phyloP scores from a whole-genome alignment of 176 grass and related monocot species.

The Aegilops speltoides region DNA sequence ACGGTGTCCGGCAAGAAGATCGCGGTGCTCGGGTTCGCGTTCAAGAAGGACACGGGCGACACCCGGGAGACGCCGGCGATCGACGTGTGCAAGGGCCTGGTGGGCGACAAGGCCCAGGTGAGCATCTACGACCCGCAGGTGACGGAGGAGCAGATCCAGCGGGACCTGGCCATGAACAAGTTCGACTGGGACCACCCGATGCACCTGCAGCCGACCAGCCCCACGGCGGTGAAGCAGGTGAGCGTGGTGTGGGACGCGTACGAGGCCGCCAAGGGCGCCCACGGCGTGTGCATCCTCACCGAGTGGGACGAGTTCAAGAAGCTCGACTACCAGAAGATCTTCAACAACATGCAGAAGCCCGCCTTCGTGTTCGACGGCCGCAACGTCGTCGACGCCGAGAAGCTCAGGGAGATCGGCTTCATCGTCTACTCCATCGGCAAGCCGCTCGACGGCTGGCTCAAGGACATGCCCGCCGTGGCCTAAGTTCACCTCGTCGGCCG shows the following conservation, averaged over 20 bases:
- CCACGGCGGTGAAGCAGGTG: constrained; percentile 82
- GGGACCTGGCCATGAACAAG: constrained; percentile 91
- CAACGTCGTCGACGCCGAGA: constrained; percentile 65
- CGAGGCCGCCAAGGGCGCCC: constrained; percentile 77
- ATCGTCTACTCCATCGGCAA: constrained; percentile 93
- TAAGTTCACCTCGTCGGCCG: constrained; percentile 19
- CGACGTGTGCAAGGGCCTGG: constrained; percentile 82
- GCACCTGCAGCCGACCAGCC: constrained; percentile 87
- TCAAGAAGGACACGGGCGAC: constrained; percentile 96
- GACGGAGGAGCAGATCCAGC: constrained; percentile 85
- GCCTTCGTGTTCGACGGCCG: constrained; percentile 81
- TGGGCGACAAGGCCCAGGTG: constrained; percentile 82
- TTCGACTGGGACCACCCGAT: constrained; percentile 96
- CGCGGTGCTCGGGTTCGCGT: constrained; percentile 82
- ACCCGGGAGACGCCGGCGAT: constrained; percentile 90
- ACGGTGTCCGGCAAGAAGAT: constrained; percentile 86
- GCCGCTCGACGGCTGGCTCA: constrained; percentile 80
- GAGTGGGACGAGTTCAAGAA: constrained; percentile 93
- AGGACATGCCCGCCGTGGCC: constrained; percentile 84
- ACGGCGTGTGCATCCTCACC: constrained; percentile 83
- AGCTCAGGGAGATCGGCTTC: constrained; percentile 95
- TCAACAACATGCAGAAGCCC: constrained; percentile 84
- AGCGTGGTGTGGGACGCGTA: constrained; percentile 80
- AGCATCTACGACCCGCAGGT: constrained; percentile 93
- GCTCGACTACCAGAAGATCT: constrained; percentile 83